These are phyloP conservation scores for Peterozyma toletana DNA, from an alignment of 805 yeast genomes.

Conservation along the genomic window DNA sequence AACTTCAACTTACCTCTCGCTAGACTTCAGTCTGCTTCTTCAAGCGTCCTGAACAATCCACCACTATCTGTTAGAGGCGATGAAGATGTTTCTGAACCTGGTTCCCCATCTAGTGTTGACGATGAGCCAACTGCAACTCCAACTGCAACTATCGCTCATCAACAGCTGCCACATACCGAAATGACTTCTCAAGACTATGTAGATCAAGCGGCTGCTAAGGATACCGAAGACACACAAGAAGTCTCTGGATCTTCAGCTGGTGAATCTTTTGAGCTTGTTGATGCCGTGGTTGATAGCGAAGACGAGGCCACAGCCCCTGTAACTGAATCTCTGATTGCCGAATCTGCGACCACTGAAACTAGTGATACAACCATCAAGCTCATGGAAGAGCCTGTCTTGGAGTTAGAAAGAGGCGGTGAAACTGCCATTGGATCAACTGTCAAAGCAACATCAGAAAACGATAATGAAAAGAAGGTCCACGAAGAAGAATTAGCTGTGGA, in stretches of 20 bases:
- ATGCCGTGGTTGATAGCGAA: constrained; percentile 4
- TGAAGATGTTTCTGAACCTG: constrained; percentile 34
- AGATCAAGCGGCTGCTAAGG: not conserved
- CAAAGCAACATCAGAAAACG: not conserved
- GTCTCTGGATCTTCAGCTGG: constrained; percentile 4
- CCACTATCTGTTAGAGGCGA: constrained; percentile 87
- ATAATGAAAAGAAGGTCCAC: not conserved
- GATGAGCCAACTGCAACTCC: constrained; percentile 17
- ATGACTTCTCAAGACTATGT: not conserved
- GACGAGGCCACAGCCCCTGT: not conserved
- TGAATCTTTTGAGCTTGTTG: constrained; percentile 7
- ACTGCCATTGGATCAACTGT: not conserved
- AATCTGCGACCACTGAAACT: not conserved
- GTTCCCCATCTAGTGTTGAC: constrained; percentile 26
- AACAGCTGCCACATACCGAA: constrained; percentile 1
- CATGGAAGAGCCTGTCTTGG: not conserved
- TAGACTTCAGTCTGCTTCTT: constrained; percentile 76
- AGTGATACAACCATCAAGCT: not conserved
- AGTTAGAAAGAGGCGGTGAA: too few relatives aligned
- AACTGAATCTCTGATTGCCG: not conserved
- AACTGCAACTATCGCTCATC: constrained; percentile 9
- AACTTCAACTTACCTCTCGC: constrained; percentile 33
- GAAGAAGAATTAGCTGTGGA: not conserved
- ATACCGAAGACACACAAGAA: not conserved
- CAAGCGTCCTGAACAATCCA: constrained; percentile 89